Evolutionary conservation across 495 filamentous ascomycete genomes (phyloP), one percentile per base, ranked within the genome.

Genomic region (Polyplosphaeria fusca): DNA sequence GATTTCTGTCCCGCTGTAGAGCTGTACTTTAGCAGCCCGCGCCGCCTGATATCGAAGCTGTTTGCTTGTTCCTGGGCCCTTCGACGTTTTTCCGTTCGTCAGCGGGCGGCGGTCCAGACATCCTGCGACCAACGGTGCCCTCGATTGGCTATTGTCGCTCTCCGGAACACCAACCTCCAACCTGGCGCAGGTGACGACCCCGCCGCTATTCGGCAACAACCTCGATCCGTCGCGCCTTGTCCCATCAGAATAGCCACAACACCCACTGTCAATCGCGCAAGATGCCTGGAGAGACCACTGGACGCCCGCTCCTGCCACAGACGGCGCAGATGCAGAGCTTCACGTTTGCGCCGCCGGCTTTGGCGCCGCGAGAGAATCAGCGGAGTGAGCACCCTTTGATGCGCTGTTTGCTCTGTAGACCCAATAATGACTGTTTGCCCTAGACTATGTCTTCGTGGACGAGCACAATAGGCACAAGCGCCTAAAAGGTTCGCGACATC

Each of bases 401-500:
- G 22, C 23, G 22, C 40, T 28, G 40, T 23, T 28, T 11, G 23
- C 25, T n/a, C 19, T 22, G 43, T 35, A 38, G 24, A 27, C 7
- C 5, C 5, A 19, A 40, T 30, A 26, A 50, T 64, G 20, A 58
- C 38, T 9, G 35, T 26, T n/a, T 16, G 9, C 22, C 46, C 35
- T 32, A 96, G 91, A 96, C 67, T 98, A 96, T 87, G 93, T 99
- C 42, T 99, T 99, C 66, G 93, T 99, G 47, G 94, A 99, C 71
- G 93, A 99, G 72, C 92, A 99, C 70, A 99, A 97, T 72, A 84
- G 93, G 40, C 93, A 99, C 74, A 96, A 96, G 75, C 80, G 93
- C 60, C 75, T 97, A 50, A 99, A 99, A 77, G 91, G 91, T 95
- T 82, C 56, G 74, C 30, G 47, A 28, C 40, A 30, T 25, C 35